phyloP scores from a whole-genome alignment of 2,329 filamentous ascomycete genomes.

The Epichloe scottii region DNA sequence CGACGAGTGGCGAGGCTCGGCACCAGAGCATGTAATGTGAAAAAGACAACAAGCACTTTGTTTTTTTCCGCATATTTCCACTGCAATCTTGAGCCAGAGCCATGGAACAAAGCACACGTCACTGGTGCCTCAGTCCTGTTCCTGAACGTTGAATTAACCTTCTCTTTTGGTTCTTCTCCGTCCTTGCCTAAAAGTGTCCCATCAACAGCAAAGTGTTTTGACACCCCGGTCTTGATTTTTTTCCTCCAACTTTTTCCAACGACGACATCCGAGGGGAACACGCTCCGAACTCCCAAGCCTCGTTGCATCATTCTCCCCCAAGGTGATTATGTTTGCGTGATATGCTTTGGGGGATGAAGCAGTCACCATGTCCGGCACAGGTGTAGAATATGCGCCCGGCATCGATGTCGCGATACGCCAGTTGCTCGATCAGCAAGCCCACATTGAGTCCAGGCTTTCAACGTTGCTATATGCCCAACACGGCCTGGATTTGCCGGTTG shows the following conservation, averaged over 20 bases:
- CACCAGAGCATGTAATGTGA: slow-evolving; percentile 4
- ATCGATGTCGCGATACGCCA: slow-evolving; percentile 20
- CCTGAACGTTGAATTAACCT: neutral
- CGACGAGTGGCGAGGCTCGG: slow-evolving; percentile 3
- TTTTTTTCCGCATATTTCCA: slow-evolving; percentile 1
- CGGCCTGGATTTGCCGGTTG: slow-evolving; percentile 33
- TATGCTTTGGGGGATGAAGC: slow-evolving; percentile 4
- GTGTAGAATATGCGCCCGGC: slow-evolving; percentile 8
- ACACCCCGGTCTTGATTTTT: neutral
- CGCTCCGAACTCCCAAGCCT: neutral
- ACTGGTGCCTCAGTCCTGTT: slow-evolving; percentile 2
- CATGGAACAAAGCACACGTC: slow-evolving; percentile 5
- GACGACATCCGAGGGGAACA: neutral
- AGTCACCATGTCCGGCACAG: slow-evolving; percentile 7
- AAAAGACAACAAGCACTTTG: slow-evolving; percentile 2
- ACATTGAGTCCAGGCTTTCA: slow-evolving; percentile 38
- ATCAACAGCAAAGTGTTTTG: neutral
- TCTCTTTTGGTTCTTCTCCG: neutral
- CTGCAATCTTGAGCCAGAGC: slow-evolving; percentile 5
- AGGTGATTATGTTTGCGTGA: slow-evolving; percentile 2
- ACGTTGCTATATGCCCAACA: slow-evolving; percentile 34
- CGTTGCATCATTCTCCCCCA: neutral
- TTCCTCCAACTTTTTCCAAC: too few species aligned
- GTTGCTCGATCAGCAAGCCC: slow-evolving; percentile 39
- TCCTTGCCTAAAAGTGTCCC: neutral